Evolutionary conservation across 2,329 filamentous ascomycete species (phyloP).

Genomic region (Ophiocordyceps sinensis): DNA sequence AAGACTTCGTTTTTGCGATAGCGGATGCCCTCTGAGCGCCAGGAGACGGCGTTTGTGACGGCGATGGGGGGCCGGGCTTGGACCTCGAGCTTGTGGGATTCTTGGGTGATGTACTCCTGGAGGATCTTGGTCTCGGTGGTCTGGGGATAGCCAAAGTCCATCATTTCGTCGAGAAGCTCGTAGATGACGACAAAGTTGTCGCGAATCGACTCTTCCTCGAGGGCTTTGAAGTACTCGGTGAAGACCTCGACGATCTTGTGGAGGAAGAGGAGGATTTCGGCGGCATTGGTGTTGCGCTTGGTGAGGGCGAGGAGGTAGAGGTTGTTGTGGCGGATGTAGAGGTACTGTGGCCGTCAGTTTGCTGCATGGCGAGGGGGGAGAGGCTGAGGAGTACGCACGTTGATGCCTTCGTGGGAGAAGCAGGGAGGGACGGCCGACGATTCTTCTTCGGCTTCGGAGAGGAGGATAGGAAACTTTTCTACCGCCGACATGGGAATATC

Average conservation of each 20-base stretch:
- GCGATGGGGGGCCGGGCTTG: conserved; percentile 93
- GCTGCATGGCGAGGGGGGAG: not conserved
- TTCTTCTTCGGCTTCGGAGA: conserved; percentile 98
- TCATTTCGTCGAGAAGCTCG: conserved; percentile 98
- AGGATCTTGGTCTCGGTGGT: conserved; percentile 97
- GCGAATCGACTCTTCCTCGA: conserved; percentile 96
- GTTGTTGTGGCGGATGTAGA: conserved; percentile 99
- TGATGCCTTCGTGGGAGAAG: conserved; percentile 97
- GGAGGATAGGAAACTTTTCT: conserved; percentile 89
- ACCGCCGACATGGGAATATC: conserved; percentile 99
- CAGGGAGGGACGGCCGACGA: conserved; percentile 93
- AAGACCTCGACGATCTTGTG: conserved; percentile 98
- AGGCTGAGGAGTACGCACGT: conserved; percentile 44
- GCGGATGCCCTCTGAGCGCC: conserved; percentile 93
- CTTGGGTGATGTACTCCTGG: conserved; percentile 98
- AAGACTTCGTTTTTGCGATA: conserved; percentile 99
- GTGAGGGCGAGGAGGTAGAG: conserved; percentile 95
- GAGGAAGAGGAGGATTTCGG: conserved; percentile 94
- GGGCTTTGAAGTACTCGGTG: conserved; percentile 98
- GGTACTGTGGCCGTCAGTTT: conserved; percentile 46
- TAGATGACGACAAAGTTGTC: conserved; percentile 99
- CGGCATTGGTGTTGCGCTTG: conserved; percentile 97
- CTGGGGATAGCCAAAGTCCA: conserved; percentile 99
- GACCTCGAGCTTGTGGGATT: conserved; percentile 95
- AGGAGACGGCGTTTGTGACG: conserved; percentile 95